Evolutionary conservation across 768 basidiomycete species (phyloP).

Genomic region (Leucosporidium yakuticum): DNA sequence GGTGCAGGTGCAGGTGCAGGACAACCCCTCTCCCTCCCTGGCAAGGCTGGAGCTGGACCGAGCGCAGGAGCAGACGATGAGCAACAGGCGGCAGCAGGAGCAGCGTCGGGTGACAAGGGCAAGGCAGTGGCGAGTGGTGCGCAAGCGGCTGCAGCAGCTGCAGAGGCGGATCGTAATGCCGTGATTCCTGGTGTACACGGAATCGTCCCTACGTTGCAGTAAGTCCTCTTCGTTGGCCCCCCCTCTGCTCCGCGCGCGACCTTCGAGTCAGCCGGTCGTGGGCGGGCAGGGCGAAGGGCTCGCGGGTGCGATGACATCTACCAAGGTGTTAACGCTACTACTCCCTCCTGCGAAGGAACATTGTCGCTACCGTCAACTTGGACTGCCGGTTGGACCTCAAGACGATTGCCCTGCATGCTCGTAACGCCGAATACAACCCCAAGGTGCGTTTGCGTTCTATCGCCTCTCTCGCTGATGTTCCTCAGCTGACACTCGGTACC

Average conservation of each 20-base stretch:
- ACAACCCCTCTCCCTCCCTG: too few relatives aligned
- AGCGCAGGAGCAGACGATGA: too few relatives aligned
- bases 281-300: neutral
- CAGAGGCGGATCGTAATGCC: slow-evolving; percentile 14
- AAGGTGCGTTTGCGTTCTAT: slow-evolving; percentile 63
- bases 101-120: slow-evolving; percentile 1
- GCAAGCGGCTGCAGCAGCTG: neutral
- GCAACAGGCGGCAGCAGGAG: too few relatives aligned
- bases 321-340: slow-evolving; percentile 18
- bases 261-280: neutral
- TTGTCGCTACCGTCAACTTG: slow-evolving; percentile 96
- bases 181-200: slow-evolving; percentile 54
- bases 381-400: slow-evolving; percentile 95
- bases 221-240: slow-evolving; percentile 37
- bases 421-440: slow-evolving; percentile 99
- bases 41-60: too few relatives aligned
- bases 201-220: slow-evolving; percentile 95
- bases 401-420: slow-evolving; percentile 94
- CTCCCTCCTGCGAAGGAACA: slow-evolving; percentile 52
- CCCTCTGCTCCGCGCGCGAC: neutral
- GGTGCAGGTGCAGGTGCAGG: too few relatives aligned
- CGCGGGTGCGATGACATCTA: neutral
- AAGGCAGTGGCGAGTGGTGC: neutral
- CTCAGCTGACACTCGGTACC: slow-evolving; percentile 53
- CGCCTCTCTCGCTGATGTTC: slow-evolving; percentile 51